Percentiles rank a stretch among this genome's conserved stretches.
Evolutionary conservation across 805 yeast genomes (phyloP).

Genomic region (Metschnikowia colocasiae): DNA sequence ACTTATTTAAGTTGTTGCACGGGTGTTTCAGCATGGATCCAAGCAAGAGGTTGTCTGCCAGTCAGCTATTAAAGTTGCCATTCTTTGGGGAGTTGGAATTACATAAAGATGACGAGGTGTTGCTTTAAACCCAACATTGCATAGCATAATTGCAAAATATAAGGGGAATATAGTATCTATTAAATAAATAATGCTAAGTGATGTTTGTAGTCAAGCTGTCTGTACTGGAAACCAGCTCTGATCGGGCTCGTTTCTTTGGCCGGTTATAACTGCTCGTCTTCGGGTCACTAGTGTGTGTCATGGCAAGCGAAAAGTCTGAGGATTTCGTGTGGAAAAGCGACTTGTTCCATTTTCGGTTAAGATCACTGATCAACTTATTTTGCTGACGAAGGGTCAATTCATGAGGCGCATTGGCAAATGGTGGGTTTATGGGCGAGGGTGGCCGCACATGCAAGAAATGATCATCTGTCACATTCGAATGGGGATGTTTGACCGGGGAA

Average conservation of each 20-base stretch:
- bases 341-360: conserved; percentile 42
- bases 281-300: not conserved
- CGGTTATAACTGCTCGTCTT: not conserved
- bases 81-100: conserved; percentile 50
- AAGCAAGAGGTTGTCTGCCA: conserved; percentile 52
- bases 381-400: conserved; percentile 25
- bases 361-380: conserved; percentile 30
- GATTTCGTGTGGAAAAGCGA: conserved; percentile 14
- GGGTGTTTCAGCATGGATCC: conserved; percentile 59
- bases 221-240: conserved; percentile 20
- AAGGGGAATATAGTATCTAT: not conserved
- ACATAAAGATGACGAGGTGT: conserved; percentile 33
- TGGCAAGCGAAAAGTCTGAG: not conserved
- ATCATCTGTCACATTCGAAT: not conserved
- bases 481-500: not conserved
- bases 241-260: conserved; percentile 16
- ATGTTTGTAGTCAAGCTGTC: conserved; percentile 14
- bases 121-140: conserved; percentile 10
- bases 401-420: not conserved
- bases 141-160: not conserved
- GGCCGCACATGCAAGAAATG: conserved; percentile 3
- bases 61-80: conserved; percentile 51
- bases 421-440: conserved; percentile 1
- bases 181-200: conserved; percentile 3
- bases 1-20: conserved; percentile 54